Base-by-base conservation (phyloP, 768 basidiomycete species). In the Pulveroboletus sp. region DNA sequence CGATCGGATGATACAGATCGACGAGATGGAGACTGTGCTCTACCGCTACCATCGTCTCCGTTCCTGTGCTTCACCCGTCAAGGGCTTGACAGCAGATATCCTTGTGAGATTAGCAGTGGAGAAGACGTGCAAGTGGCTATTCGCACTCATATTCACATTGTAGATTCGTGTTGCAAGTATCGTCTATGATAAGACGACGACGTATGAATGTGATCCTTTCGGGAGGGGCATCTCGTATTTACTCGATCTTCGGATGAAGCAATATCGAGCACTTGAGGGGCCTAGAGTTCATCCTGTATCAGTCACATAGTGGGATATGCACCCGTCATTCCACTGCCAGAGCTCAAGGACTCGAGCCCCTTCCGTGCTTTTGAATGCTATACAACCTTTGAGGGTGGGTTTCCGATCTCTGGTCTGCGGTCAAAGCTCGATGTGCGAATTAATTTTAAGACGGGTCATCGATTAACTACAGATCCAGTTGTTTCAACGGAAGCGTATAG, bases 31-130 rank as follows among this genome's bases (percentile, higher is more conserved):
- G 31, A 70, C 75, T 33, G 72, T 74, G 8, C 56, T 69, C 0
- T 93, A 93, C 57, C 80, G 93, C 15, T 84, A 90, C 81, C 89
- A 94, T 62, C 83, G 92, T 8, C 85, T 95, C 59, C 78, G 89
- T 32, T 83, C 85, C 3, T 75, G 74, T 0, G 84, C 84, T 1
- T 91, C 90, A 15, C 83, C 91, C 0, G 76, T 94, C 50, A 91
- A 90, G 64, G 92, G 92, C 1, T 66, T 94, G 3, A 93, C 91
- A 1, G 75, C 88, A 2, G 86, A 91, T 55, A 87, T 94, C 13
- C 69, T 94, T 45, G 89, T 90, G 55, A 51, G 84, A n/a, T 8
- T 3, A 50, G 6, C 15, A 0, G 21, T 41, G 9, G 17, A 15
- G 31, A 24, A 31, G 8, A n/a, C 18, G 14, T 51, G 5, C 7